Percentiles rank a stretch among this genome's conserved stretches.
Conservation (phyloP, 2,329 filamentous ascomycete species). For the Cryphonectria nitschkei region DNA sequence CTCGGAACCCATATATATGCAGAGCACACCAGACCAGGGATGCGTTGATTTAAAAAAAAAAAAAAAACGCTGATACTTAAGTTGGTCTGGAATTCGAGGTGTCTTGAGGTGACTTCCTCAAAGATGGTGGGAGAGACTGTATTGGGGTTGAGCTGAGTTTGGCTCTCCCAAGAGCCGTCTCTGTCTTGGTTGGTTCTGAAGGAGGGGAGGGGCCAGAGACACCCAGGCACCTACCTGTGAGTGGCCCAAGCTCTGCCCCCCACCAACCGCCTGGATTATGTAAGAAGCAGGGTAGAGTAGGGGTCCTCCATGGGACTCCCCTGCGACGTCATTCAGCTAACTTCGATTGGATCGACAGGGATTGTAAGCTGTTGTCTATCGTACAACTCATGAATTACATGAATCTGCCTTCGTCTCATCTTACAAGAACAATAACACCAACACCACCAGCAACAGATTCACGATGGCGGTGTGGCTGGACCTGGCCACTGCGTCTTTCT, state of each 20-base stretch:
- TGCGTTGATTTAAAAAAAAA: no score
- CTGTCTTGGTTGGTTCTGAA: not conserved
- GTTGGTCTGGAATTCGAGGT: not conserved
- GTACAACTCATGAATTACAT: not conserved
- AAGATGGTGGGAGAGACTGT: not conserved
- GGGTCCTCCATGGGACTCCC: not conserved
- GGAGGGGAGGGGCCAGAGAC: not conserved
- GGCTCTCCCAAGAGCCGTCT: not conserved
- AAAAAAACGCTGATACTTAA: not conserved
- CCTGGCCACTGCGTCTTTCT: constrained; percentile 16
- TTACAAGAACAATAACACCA: not conserved
- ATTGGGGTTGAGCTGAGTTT: not conserved
- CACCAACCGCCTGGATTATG: constrained; percentile 1
- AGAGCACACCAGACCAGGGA: not conserved
- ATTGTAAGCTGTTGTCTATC: not conserved
- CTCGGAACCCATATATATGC: not conserved
- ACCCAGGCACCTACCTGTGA: not conserved
- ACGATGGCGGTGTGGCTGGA: constrained; percentile 26
- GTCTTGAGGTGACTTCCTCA: not conserved
- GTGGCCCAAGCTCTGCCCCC: constrained; percentile 3
- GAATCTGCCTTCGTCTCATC: not conserved
- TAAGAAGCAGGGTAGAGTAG: not conserved
- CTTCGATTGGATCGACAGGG: not conserved
- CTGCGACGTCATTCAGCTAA: not conserved
- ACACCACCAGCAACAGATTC: not conserved